Base-by-base conservation (phyloP, 257 asterid genomes). In the Forsythia viridissima region DNA sequence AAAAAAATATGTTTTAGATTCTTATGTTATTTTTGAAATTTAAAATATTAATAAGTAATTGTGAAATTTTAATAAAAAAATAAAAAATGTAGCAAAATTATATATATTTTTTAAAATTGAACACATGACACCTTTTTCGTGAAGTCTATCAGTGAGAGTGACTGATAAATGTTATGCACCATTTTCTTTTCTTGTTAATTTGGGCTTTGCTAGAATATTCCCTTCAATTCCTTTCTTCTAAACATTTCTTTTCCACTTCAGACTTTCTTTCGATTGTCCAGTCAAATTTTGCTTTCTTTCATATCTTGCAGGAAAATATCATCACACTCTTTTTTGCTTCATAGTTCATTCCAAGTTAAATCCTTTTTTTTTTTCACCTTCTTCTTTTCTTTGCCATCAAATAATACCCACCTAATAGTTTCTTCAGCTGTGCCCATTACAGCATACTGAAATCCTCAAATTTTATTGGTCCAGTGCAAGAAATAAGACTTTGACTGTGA, bases 131-230 rank as follows among this genome's bases (percentile, higher is more conserved):
- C 24, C 24, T 30, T 30, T 30, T 30, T 1, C 34, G 34, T 30
- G 34, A 30, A 30, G 34, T 30, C 34, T 30, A 30, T 30, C 34
- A 30, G 34, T 1, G 34, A 30, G 2, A 30, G 34, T 1, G 34
- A 30, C 34, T 1, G 2, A 30, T 30, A 30, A 1, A 30, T 30
- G 34, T 30, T 30, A 30, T 30, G 34, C 2, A 30, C 34, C 34
- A 30, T 30, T 30, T 30, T 30, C 24, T 24, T 30, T 30, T 30
- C 34, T 30, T 30, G 34, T 30, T 30, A 30, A 30, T 30, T 30
- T 44, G 81, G 74, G 73, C 63, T 75, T 75, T 52, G 20, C 73
- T 81, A 74, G 76, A 84, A 71, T 73, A 78, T 81, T 13, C 83
- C n/a, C 24, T 77, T 43, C 13, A 67, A 37, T 71, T 67, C 81